These are phyloP conservation scores for Micromonas pusilla DNA, from an alignment of 139 green algal genomes.

Conservation along the genomic window DNA sequence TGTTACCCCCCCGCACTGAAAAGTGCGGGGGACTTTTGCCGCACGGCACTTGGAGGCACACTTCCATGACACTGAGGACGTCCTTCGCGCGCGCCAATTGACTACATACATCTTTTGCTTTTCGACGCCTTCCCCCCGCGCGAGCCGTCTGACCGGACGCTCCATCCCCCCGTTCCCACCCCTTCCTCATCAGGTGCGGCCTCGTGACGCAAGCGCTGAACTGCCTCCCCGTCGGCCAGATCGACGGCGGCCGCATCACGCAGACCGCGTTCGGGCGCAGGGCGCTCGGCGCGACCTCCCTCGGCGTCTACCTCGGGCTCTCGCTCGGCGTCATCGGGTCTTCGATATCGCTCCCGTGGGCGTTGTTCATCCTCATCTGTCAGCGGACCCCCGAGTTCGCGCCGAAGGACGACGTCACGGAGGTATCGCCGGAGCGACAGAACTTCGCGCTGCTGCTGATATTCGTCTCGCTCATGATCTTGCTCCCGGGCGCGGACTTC, in stretches of 20 bases:
- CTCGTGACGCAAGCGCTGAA: slow-evolving; percentile 31
- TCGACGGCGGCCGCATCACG: slow-evolving; percentile 36
- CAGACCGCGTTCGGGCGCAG: slow-evolving; percentile 33
- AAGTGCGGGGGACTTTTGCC: background rate
- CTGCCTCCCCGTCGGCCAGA: slow-evolving; percentile 28
- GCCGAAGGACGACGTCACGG: slow-evolving; percentile 24
- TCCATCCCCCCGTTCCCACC: slow-evolving; percentile 15
- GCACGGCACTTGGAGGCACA: background rate
- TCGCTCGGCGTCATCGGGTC: slow-evolving; percentile 24
- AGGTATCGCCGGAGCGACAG: background rate
- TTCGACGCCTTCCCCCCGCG: background rate
- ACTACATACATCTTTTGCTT: background rate
- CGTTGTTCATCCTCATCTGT: slow-evolving; percentile 11
- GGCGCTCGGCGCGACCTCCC: slow-evolving; percentile 23
- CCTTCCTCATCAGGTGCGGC: slow-evolving; percentile 23
- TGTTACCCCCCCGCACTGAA: background rate
- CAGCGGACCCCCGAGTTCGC: slow-evolving; percentile 21
- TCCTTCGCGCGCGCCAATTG: background rate
- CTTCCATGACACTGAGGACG: slow-evolving; percentile 16
- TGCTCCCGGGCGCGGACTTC: slow-evolving; percentile 10
- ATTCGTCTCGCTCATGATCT: slow-evolving; percentile 13
- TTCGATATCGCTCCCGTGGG: slow-evolving; percentile 5
- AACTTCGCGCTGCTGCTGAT: slow-evolving; percentile 1
- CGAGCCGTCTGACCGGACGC: background rate
- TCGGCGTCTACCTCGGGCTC: slow-evolving; percentile 32